phyloP scores from a whole-genome alignment of 2,329 filamentous ascomycete genomes.

The Monilinia fructigena region DNA sequence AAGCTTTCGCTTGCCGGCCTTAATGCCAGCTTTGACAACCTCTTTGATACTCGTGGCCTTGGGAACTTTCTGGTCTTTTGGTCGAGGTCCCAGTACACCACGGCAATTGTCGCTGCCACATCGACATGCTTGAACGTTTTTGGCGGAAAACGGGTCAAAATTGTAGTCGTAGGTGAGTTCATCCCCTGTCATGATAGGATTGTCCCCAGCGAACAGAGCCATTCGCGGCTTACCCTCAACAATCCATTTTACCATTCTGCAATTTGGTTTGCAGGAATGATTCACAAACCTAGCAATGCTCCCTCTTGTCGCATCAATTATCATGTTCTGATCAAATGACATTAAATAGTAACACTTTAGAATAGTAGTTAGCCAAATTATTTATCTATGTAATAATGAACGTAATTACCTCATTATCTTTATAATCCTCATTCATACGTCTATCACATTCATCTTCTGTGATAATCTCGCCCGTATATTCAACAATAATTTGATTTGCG shows the following conservation, averaged over 20 bases:
- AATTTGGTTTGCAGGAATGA: conserved; percentile 95
- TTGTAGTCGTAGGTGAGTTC: conserved; percentile 94
- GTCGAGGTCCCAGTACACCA: conserved; percentile 61
- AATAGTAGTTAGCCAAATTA: conserved; percentile 28
- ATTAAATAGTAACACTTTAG: conserved; percentile 92
- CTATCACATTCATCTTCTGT: conserved; percentile 90
- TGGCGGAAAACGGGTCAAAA: conserved; percentile 66
- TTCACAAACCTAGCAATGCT: conserved; percentile 98
- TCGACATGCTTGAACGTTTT: conserved; percentile 66
- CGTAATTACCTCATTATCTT: conserved; percentile 76
- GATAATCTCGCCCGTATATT: conserved; percentile 97
- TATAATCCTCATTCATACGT: conserved; percentile 91
- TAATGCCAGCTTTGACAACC: conserved; percentile 42
- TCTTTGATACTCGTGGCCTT: conserved; percentile 45
- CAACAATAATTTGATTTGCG: conserved; percentile 93
- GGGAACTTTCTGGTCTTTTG: conserved; percentile 53
- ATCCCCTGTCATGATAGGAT: conserved; percentile 88
- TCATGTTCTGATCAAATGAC: conserved; percentile 98
- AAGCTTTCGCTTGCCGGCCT: conserved; percentile 56
- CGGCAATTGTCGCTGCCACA: conserved; percentile 64
- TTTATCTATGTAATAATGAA: conserved; percentile 6
- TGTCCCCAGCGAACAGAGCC: conserved; percentile 90
- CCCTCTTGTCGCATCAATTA: conserved; percentile 93
- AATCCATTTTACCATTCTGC: conserved; percentile 97
- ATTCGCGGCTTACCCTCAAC: conserved; percentile 91